These are phyloP conservation scores for Nigrospora oryzae DNA, from an alignment of 2,329 filamentous ascomycete species.

Conservation along the genomic window DNA sequence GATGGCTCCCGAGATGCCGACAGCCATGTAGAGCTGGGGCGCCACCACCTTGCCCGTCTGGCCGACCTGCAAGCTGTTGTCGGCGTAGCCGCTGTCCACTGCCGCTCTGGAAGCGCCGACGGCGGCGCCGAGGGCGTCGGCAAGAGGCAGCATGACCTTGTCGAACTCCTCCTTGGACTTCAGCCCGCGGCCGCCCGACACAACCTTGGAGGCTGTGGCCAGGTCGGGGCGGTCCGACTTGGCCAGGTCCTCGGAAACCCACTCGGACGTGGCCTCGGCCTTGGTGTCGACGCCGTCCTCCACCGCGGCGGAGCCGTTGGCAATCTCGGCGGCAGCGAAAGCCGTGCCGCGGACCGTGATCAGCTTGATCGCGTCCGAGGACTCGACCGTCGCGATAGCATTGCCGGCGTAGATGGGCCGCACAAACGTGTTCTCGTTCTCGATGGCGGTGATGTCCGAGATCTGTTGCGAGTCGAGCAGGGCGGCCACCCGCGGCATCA, in stretches of 20 bases:
- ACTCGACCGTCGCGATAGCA: constrained; percentile 92
- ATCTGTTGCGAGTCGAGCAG: constrained; percentile 88
- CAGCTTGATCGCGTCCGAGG: constrained; percentile 74
- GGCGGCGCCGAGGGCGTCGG: constrained; percentile 87
- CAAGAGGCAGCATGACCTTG: constrained; percentile 81
- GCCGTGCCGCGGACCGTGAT: constrained; percentile 91
- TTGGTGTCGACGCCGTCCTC: constrained; percentile 83
- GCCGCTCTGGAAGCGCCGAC: constrained; percentile 92
- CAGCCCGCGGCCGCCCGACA: constrained; percentile 86
- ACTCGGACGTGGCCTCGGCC: constrained; percentile 64
- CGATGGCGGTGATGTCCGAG: constrained; percentile 80
- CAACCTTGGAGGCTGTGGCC: constrained; percentile 78
- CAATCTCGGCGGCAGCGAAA: constrained; percentile 67
- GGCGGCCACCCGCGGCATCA: constrained; percentile 85
- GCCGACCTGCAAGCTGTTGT: constrained; percentile 96
- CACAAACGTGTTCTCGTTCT: constrained; percentile 89
- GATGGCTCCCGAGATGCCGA: constrained; percentile 93
- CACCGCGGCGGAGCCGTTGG: constrained; percentile 65
- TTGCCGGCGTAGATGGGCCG: constrained; percentile 97
- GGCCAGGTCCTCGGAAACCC: constrained; percentile 87
- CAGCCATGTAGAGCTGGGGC: constrained; percentile 88
- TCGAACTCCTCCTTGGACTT: constrained; percentile 99
- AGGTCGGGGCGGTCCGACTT: constrained; percentile 93
- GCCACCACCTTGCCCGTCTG: constrained; percentile 99
- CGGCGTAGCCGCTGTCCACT: constrained; percentile 93